A percentile compares a stretch with the other conserved stretches of the same genome.
Conservation (phyloP, 257 asterid species). For the Nicotiana paniculata region DNA sequence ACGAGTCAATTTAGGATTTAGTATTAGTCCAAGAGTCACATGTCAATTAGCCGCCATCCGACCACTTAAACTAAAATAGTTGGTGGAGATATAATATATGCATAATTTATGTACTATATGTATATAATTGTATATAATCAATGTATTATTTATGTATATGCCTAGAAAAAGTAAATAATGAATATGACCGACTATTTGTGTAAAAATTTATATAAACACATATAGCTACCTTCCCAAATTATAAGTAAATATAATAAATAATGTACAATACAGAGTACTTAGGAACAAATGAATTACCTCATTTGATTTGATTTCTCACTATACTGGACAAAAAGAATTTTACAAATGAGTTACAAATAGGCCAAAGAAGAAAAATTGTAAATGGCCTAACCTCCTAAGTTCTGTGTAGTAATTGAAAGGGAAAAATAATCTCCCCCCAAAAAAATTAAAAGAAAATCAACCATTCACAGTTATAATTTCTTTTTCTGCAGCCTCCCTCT, state of each 20-base stretch:
- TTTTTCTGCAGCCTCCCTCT: slow-evolving; percentile 67
- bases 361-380: not conserved
- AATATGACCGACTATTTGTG: no score
- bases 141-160: no score
- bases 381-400: slow-evolving; percentile 6
- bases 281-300: not conserved
- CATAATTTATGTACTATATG: no score
- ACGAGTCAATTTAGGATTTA: no score
- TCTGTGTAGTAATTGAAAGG: not conserved
- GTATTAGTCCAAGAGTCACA: no score
- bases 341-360: slow-evolving; percentile 4
- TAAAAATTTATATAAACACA: no score
- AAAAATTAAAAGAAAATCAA: not conserved
- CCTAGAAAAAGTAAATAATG: no score
- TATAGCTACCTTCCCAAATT: not conserved
- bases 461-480: slow-evolving; percentile 12
- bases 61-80: no score
- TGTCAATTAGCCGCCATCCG: no score
- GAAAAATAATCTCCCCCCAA: not conserved
- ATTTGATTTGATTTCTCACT: slow-evolving; percentile 16
- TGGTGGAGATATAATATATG: no score
- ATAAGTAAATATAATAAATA: not conserved
- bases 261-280: not conserved
- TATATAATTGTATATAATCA: no score
- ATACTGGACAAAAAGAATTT: slow-evolving; percentile 28